Percentiles rank a stretch among this genome's conserved stretches.
phyloP scores from a whole-genome alignment of 228 moss, liverwort and hornwort species.

The Sphagnum magellanicum region DNA sequence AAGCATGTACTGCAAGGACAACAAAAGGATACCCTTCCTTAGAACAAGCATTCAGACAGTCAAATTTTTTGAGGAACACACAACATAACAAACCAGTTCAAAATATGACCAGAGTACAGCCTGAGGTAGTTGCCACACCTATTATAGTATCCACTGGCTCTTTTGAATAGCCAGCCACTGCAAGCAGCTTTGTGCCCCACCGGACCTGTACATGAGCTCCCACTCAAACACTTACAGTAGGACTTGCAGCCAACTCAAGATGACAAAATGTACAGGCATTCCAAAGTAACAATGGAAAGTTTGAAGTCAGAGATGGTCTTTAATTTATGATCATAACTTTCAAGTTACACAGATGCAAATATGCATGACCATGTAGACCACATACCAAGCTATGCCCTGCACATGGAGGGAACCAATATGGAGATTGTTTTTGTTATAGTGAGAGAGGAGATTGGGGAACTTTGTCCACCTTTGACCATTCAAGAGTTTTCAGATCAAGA shows the following conservation, averaged over 20 bases:
- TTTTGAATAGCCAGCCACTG: conserved; percentile 80
- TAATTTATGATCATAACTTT: too few relatives aligned
- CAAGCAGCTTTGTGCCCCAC: conserved; percentile 65
- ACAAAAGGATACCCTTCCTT: background rate
- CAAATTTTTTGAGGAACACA: too few relatives aligned
- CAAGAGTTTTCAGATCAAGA: conserved; percentile 65
- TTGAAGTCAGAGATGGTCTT: too few relatives aligned
- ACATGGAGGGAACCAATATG: conserved; percentile 68
- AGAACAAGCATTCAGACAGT: too few relatives aligned
- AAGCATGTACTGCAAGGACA: conserved; percentile 45
- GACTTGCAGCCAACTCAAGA: too few relatives aligned
- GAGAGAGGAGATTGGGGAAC: conserved; percentile 32
- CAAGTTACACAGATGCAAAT: background rate
- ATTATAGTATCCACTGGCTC: conserved; percentile 40
- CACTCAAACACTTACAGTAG: too few relatives aligned
- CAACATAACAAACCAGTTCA: background rate
- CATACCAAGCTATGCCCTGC: conserved; percentile 68
- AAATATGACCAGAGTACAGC: background rate
- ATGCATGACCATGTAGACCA: background rate
- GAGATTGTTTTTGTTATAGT: conserved; percentile 34
- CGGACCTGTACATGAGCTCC: conserved; percentile 22
- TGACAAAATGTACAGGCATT: too few relatives aligned
- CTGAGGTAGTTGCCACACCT: conserved; percentile 13
- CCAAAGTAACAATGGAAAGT: too few relatives aligned
- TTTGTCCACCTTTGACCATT: conserved; percentile 73